Base-by-base conservation (phyloP, 371 early-diverging fungal species). In the Mucor racemosus region DNA sequence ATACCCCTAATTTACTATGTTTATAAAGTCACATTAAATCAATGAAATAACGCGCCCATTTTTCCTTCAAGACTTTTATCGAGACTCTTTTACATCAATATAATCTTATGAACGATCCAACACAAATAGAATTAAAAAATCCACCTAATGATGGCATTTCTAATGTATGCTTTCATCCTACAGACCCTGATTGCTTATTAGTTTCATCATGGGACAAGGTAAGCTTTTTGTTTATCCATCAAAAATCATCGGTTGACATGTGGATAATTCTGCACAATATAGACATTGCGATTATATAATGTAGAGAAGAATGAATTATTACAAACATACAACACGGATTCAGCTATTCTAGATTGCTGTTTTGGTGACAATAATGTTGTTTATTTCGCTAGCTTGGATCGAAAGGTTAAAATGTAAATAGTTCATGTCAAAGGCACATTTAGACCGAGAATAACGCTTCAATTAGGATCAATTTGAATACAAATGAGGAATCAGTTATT, bases 151-250 rank as follows among this genome's bases (percentile, higher is more conserved):
- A 96, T 76, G 96, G 93, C 41, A 94, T 98, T 60, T 88, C 94
- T 3, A 76, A 82, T 9, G 74, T 97, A 8, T 71, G 65, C 4
- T 98, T 97, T 73, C 78, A 82, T 67, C 90, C 90, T 13, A 73
- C 74, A 10, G 87, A 89, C 59, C 80, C 89, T 14, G 72, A 74
- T 21, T 68, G 86, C 17, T 78, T 98, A 21, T 82, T 94, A 40
- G 94, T 84, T 8, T 86, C 94, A 17, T 93, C 94, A 8, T 98
- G 98, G 98, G 97, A 98, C 76, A 87, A 83, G 81, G 94, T 92
- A 85, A 70, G 42, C 6, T 35, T 2, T 4, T 7, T 13, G 10
- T 50, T 9, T 38, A 38, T 11, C 38, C 1, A 9, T 36, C 0
- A 7, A 31, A 11, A 31, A n/a, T 19, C 14, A 6, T 46, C 7